Conservation (phyloP, 192 early-diverging fungal species). For the Chytriomyces confervae region DNA sequence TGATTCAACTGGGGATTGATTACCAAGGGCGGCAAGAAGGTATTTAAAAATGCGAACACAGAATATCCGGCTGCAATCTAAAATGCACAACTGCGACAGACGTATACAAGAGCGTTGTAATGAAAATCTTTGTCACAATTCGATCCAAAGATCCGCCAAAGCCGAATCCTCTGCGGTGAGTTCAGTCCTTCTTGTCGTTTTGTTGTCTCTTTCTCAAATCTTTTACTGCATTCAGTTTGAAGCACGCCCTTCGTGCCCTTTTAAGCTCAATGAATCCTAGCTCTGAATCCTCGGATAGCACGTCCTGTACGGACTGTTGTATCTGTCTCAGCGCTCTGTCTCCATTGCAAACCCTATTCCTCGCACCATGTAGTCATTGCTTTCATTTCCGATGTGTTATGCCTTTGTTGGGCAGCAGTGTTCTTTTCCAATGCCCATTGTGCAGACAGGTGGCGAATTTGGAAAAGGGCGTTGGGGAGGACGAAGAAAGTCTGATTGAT, state of each 20-base stretch:
- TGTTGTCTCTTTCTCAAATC: not conserved
- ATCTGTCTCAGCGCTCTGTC: conserved; percentile 89
- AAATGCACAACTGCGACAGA: conserved; percentile 20
- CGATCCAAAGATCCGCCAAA: conserved; percentile 32
- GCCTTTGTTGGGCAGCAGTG: conserved; percentile 75
- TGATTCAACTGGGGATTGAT: conserved; percentile 95
- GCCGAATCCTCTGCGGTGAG: conserved; percentile 39
- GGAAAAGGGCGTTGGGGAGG: conserved; percentile 50
- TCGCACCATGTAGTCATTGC: conserved; percentile 91
- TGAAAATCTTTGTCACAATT: conserved; percentile 57
- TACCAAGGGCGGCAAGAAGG: conserved; percentile 91
- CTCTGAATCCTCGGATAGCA: conserved; percentile 49
- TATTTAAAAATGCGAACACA: conserved; percentile 27
- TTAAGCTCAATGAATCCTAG: conserved; percentile 54
- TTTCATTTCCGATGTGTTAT: conserved; percentile 95
- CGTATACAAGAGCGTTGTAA: conserved; percentile 82
- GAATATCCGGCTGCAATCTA: not conserved
- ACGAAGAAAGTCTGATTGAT: conserved; percentile 29
- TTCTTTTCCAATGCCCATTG: conserved; percentile 84
- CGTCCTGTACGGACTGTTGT: conserved; percentile 71
- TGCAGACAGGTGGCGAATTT: conserved; percentile 93
- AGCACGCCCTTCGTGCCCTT: conserved; percentile 36
- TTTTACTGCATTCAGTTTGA: conserved; percentile 13
- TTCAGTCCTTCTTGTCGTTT: not conserved
- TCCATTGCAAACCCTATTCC: conserved; percentile 88